phyloP scores from a whole-genome alignment of 495 filamentous ascomycete genomes.

The Saxispiralis lemnorum region DNA sequence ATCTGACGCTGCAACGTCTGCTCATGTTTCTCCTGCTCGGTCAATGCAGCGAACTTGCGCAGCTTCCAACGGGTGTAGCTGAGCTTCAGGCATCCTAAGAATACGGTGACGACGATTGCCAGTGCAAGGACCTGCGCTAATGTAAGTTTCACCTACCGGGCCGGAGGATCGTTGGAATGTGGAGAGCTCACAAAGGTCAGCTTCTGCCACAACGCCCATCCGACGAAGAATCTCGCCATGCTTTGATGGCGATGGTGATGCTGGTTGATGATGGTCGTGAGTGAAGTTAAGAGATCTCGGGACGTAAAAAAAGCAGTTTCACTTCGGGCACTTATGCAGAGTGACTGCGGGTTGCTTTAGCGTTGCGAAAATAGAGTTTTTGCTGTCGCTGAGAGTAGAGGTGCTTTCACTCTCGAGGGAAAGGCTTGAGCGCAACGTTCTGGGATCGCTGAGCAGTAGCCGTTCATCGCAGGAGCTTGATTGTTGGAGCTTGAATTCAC shows the following conservation, averaged over 20 bases:
- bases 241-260: neutral
- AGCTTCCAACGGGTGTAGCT: conserved; percentile 46
- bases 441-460: too few species aligned
- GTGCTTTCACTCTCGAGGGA: too few species aligned
- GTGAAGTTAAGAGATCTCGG: too few species aligned
- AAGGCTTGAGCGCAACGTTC: too few species aligned
- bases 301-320: too few species aligned
- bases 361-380: too few species aligned
- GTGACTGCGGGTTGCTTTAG: too few species aligned
- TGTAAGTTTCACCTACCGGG: neutral
- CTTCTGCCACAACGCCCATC: conserved; percentile 79
- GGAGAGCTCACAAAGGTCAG: conserved; percentile 59
- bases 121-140: conserved; percentile 19
- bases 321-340: too few species aligned
- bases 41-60: conserved; percentile 44
- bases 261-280: too few species aligned
- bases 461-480: too few species aligned
- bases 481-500: too few species aligned
- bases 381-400: too few species aligned
- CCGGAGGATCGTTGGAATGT: neutral
- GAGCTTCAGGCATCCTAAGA: conserved; percentile 34
- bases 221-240: conserved; percentile 43
- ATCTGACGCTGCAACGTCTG: conserved; percentile 26
- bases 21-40: conserved; percentile 40
- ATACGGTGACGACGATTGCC: conserved; percentile 26